Base-by-base conservation (phyloP, 2,329 filamentous ascomycete species). In the Sarocladium brachiariae region DNA sequence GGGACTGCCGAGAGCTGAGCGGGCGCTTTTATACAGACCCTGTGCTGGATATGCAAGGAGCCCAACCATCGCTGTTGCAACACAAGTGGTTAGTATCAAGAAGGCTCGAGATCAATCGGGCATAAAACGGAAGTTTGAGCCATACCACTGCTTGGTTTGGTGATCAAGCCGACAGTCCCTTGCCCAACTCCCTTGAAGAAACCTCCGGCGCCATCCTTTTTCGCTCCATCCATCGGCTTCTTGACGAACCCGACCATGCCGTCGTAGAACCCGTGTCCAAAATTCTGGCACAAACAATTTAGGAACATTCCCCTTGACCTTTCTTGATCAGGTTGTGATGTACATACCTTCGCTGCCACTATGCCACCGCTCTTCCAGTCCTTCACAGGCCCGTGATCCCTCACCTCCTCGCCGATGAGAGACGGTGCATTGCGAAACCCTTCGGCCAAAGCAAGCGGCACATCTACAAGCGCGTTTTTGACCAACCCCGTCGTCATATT, bases 131-230 rank as follows among this genome's bases (percentile, higher is more conserved):
- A 34, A 3, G 66, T 76, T 67, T n/a, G n/a, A n/a, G n/a, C n/a
- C n/a, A n/a, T 66, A 83, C 83, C 89, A 53, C 87, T 88, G 51
- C 83, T 79, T 14, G 89, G 87, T 63, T 95, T 95, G 16, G 93
- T 69, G 1, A 93, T 74, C 2, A 95, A 64, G 1, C 91, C 91
- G 4, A 88, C 88, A 33, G 95, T 78, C 1, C 89, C 91, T 62
- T 89, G 93, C 1, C 86, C 89, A 41, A 95, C 74, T 0, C 88
- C 88, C 64, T 91, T 92, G 10, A 90, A 61, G 8, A 91, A 73
- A 1, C 91, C 91, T 2, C 56, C 58, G 1, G 67, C 65, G 1
- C 73, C 73, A 34, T 73, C 71, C 53, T 72, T 74, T 50, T 71
- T 66, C 0, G 73, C 73, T 2, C 67, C 90, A 53, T 78, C 78